Conservation (phyloP, 73 alveolate species). For the Uronychia setigera region DNA sequence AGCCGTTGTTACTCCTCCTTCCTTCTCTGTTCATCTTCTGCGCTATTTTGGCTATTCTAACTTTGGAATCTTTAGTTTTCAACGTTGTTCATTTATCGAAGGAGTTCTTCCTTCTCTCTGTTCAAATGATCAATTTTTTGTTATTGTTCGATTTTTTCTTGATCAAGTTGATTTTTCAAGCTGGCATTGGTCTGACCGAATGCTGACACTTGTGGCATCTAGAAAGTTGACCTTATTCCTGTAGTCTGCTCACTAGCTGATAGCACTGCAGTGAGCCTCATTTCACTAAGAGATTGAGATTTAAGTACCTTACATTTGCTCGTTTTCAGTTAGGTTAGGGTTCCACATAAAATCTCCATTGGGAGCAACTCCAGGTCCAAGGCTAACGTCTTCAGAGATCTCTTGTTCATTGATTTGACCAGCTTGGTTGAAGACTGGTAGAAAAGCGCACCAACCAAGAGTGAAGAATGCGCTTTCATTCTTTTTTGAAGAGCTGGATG, state of each 20-base stretch:
- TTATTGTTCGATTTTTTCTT: neutral
- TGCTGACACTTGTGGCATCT: neutral
- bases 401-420: conserved; percentile 39
- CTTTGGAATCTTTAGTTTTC: neutral
- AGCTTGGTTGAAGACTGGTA: conserved; percentile 29
- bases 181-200: neutral
- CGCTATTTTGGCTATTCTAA: neutral
- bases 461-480: conserved; percentile 46
- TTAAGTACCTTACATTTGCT: neutral
- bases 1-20: neutral
- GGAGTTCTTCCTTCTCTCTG: neutral
- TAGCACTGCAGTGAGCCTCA: conserved; percentile 34
- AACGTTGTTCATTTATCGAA: neutral
- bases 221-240: neutral
- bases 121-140: neutral
- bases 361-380: conserved; percentile 65
- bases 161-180: neutral
- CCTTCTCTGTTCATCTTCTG: neutral
- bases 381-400: conserved; percentile 17
- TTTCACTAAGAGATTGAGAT: neutral
- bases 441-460: conserved; percentile 52
- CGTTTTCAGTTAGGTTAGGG: conserved; percentile 17
- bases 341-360: conserved; percentile 58
- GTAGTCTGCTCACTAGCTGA: conserved; percentile 2
- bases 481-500: conserved; percentile 5